Evolutionary conservation across 73 alveolate genomes (phyloP).

Genomic region (Breviolum minutum): DNA sequence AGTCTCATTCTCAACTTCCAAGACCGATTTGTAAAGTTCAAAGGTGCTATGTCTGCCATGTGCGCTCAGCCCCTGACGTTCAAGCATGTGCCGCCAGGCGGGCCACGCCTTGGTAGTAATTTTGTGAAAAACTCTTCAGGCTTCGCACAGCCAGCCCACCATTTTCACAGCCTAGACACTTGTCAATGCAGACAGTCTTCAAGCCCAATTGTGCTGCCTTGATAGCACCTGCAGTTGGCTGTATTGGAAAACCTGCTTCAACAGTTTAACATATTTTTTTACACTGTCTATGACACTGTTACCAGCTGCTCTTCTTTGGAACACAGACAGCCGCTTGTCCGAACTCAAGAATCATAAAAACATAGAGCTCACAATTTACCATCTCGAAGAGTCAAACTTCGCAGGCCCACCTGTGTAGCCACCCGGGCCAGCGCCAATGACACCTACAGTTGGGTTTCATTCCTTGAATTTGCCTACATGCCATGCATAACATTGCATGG

Average conservation of each 20-base stretch:
- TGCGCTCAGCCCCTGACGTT: slow-evolving; percentile 96
- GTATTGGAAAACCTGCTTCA: too few relatives aligned
- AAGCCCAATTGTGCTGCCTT: slow-evolving; percentile 99
- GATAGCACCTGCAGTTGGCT: slow-evolving; percentile 98
- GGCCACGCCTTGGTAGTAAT: slow-evolving; percentile 96
- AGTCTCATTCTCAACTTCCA: too few relatives aligned
- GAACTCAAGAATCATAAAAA: neutral
- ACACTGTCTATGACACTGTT: too few relatives aligned
- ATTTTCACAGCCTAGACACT: slow-evolving; percentile 28
- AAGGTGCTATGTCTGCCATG: slow-evolving; percentile 91
- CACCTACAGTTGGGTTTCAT: slow-evolving; percentile 1
- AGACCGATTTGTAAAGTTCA: too few relatives aligned
- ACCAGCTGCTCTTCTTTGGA: too few relatives aligned
- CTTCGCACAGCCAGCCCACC: neutral
- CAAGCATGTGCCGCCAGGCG: slow-evolving; percentile 99
- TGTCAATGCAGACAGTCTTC: slow-evolving; percentile 99
- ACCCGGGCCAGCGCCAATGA: slow-evolving; percentile 86
- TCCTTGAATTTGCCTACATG: too few relatives aligned
- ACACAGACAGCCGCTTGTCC: too few relatives aligned
- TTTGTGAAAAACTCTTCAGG: neutral
- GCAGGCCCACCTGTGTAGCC: slow-evolving; percentile 63
- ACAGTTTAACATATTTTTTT: too few relatives aligned
- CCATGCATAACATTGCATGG: too few relatives aligned
- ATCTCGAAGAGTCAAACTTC: neutral
- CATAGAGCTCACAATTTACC: neutral